Evolutionary conservation across 2,329 filamentous ascomycete genomes (phyloP), one percentile per base, ranked within the genome.

Genomic region (Neopestalotiopsis sp.): DNA sequence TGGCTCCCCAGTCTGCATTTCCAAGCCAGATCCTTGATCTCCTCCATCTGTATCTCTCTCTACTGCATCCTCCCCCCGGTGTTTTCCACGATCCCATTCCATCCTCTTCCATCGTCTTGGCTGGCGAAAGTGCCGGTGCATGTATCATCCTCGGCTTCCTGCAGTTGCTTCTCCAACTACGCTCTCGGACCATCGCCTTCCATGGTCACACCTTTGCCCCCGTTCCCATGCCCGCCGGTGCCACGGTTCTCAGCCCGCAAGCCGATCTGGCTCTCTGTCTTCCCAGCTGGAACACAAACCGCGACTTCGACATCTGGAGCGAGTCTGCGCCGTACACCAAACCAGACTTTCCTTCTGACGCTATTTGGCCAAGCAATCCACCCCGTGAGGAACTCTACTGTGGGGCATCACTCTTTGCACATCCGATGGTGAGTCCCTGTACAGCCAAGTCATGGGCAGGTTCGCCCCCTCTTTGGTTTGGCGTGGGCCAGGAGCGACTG

Each of bases 371-470:
- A 10, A 30, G n/a, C 56, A 58, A 58, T 2, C 56, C 56, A 58
- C 56, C 56, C n/a, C 56, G 56, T 20, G 56, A 58, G 56, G 56
- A 58, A 2, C 56, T 58, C 56, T 30, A 58, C 28, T 58, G 56
- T 30, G 56, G 56, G 4, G 56, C 56, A 3, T 58, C 17, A 10
- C 56, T 58, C 56, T 30, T 58, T 24, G 20, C 56, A 14, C 56
- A 58, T 58, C 56, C 56, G 56, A 58, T 58, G 56, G 56, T 58
- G 5, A 58, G 56, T 58, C 20, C 28, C 28, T 58, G 56, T 30
- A 58, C n/a, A 12, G n/a, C 56, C 56, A 30, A 58, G 56, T 58
- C 56, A 30, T 58, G 56, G 42, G 14, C 28, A 28, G 56, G 28
- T 13, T 58, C 56, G 6, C 56, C 56, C 2, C 56, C 56, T 14